Evolutionary conservation across 2,329 filamentous ascomycete species (phyloP), one percentile per base, ranked within the genome.

Genomic region (Paraphoma chrysanthemicola): DNA sequence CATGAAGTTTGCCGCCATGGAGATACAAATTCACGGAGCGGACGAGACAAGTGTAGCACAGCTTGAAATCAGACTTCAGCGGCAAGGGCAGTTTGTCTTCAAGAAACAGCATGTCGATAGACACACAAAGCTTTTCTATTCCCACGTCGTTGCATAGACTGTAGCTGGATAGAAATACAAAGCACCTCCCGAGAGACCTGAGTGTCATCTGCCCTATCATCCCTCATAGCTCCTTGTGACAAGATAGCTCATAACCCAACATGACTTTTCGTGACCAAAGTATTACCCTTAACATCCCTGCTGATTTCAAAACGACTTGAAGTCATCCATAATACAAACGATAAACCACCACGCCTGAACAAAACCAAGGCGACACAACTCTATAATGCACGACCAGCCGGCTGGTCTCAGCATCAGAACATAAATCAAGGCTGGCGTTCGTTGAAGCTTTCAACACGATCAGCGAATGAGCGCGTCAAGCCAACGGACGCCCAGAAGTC

Each of bases 401-500:
- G 55, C 55, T 46, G 44, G 51, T 49, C 44, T 17, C 18, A 18
- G 30, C 45, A 41, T 17, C n/a, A 30, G 12, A 49, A 44, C 18
- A 44, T 10, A 28, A n/a, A 51, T 65, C 54, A 75, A 39, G 68
- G 56, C 46, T 64, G 67, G 43, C 67, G 71, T 54, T 73, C 66
- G 51, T 75, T 71, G 44, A 74, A 64, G 28, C 70, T 66, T 58
- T 74, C 71, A 4, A 76, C 64, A n/a, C 70, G 70, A 51, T 75
- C 72, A 1, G 72, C 67, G 53, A 75, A 65, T 3, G 69, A 66
- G n/a, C 71, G 66, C 44, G 68, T 67, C 54, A 81, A 60, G 11
- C 80, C 80, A 16, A 80, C 78, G 17, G 75, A 78, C 51, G 75
- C 76, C 92, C 92, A 96, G 87, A 90, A 93, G 62, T 92, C 88